Evolutionary conservation across 1,284 basidiomycete species (phyloP), one percentile per base, ranked within the genome.

Genomic region (Heterobasidion annosum): DNA sequence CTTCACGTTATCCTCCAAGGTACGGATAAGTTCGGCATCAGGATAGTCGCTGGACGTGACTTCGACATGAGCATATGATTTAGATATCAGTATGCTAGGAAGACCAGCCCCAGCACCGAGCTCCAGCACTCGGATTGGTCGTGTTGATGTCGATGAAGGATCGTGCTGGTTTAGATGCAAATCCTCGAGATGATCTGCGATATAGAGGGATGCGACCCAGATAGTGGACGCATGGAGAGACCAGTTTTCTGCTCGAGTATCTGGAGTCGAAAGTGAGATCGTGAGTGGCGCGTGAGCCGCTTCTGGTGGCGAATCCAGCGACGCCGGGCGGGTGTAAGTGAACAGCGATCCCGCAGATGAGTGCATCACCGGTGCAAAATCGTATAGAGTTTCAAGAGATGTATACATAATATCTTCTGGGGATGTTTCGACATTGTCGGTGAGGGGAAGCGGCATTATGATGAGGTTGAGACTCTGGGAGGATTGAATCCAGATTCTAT

Each of bases 101-200:
- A 90, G 72, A 4, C 88, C 88, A 0, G 85, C 82, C 2, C 80
- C 82, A 1, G 87, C 83, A 6, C 88, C 87, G 3, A 90, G 70
- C 64, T 90, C 88, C 8, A 90, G 72, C n/a, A 88, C 62, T 44
- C 68, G 72, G 35, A 80, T 53, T 34, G 47, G 56, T 49, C 7
- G 61, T 16, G 45, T 13, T 6, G 16, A 7, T 16, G 40, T 19
- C 10, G 16, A 16, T 12, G 37, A 8, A 35, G 12, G 63, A 59
- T n/a, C 56, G 40, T 37, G 51, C 48, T 3, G 13, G 40, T 33
- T 49, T 16, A 81, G 57, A 33, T 56, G 48, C 1, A 85, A 66
- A 37, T 75, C 70, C 34, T 71, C 64, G 37, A 87, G 56, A 58
- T 88, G 79, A 64, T 87, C 78, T 50, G 81, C 82, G 45, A 88